These are phyloP conservation scores for Kodamaea fukazawae DNA, from an alignment of 805 yeast species.

Conservation along the genomic window DNA sequence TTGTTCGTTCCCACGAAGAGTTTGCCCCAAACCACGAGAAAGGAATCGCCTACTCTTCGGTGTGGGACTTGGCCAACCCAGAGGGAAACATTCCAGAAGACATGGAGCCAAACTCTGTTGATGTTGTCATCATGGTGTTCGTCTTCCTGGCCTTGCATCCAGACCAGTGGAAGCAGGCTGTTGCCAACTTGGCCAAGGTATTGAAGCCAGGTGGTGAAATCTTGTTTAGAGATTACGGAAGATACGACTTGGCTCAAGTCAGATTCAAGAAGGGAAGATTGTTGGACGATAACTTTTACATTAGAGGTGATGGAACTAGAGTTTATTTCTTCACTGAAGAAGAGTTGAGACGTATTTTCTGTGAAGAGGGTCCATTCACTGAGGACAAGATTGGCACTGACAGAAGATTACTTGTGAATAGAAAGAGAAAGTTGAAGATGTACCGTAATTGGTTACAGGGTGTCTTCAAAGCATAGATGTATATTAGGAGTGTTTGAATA, in stretches of 20 bases:
- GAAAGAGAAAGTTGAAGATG: slow-evolving; percentile 92
- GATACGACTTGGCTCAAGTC: slow-evolving; percentile 94
- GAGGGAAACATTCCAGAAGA: slow-evolving; percentile 78
- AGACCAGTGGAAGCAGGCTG: slow-evolving; percentile 82
- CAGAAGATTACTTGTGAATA: slow-evolving; percentile 83
- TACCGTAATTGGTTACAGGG: slow-evolving; percentile 97
- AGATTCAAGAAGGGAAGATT: slow-evolving; percentile 86
- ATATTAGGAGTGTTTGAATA: too few species aligned
- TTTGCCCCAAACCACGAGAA: slow-evolving; percentile 50
- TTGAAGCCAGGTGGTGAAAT: slow-evolving; percentile 93
- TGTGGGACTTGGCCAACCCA: slow-evolving; percentile 91
- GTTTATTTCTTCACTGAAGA: slow-evolving; percentile 97
- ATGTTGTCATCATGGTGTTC: slow-evolving; percentile 91
- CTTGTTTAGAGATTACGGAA: slow-evolving; percentile 89
- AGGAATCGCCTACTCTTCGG: slow-evolving; percentile 70
- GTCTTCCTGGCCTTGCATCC: slow-evolving; percentile 93
- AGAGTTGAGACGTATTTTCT: slow-evolving; percentile 73
- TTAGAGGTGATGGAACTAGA: slow-evolving; percentile 96
- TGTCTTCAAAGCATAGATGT: slow-evolving; percentile 50
- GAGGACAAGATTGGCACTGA: slow-evolving; percentile 84
- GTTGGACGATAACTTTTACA: slow-evolving; percentile 89
- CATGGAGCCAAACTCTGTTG: slow-evolving; percentile 76
- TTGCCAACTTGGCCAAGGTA: slow-evolving; percentile 62
- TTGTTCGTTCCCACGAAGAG: slow-evolving; percentile 64
- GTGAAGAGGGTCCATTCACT: slow-evolving; percentile 46